phyloP scores from a whole-genome alignment of 305 asterid species.

The Fraxinus platypoda region DNA sequence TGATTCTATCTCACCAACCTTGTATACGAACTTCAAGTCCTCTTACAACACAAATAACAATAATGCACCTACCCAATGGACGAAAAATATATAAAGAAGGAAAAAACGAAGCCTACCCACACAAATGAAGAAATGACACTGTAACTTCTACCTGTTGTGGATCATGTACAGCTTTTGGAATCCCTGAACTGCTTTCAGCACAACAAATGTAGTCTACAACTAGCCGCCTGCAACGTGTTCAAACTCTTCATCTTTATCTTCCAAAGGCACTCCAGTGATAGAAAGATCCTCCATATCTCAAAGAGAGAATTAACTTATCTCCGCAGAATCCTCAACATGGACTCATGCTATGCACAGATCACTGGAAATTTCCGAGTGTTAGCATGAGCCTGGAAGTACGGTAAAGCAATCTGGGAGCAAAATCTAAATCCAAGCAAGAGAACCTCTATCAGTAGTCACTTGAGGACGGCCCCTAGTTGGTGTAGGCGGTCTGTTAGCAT shows the following conservation, averaged over 20 bases:
- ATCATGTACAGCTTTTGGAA: constrained; percentile 21
- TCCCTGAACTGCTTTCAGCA: constrained; percentile 19
- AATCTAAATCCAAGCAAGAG: constrained; percentile 93
- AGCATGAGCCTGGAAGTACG: constrained; percentile 51
- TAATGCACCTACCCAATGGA: constrained; percentile 29
- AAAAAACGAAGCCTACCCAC: constrained; percentile 25
- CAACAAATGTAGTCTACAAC: constrained; percentile 4
- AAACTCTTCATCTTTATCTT: constrained; percentile 19
- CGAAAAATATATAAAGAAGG: constrained; percentile 17
- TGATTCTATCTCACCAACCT: constrained; percentile 27
- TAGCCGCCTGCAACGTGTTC: constrained; percentile 4
- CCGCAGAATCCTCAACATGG: constrained; percentile 28
- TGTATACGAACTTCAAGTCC: constrained; percentile 28
- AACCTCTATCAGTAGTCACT: constrained; percentile 89
- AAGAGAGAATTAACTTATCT: constrained; percentile 20
- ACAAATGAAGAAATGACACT: constrained; percentile 17
- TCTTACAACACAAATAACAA: constrained; percentile 20
- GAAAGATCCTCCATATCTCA: constrained; percentile 30
- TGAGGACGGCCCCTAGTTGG: constrained; percentile 99
- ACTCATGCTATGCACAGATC: constrained; percentile 63
- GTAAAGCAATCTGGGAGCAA: constrained; percentile 47
- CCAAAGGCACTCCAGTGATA: constrained; percentile 21
- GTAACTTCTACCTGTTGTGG: constrained; percentile 24
- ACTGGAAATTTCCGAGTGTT: constrained; percentile 64
- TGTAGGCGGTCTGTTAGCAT: constrained; percentile 97